phyloP scores from a whole-genome alignment of 2,329 filamentous ascomycete species.

The Exophiala sideris region DNA sequence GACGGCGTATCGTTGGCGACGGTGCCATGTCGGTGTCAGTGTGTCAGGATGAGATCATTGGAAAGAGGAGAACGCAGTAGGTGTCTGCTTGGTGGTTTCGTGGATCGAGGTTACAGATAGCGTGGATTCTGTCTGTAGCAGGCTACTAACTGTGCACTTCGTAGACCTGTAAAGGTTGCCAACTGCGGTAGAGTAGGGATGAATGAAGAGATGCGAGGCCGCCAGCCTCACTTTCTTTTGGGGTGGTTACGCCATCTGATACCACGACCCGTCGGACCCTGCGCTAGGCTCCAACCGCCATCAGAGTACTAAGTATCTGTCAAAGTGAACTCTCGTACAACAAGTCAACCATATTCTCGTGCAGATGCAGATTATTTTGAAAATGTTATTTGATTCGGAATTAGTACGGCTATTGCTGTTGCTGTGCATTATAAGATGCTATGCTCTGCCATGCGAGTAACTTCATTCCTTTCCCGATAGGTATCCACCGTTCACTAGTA shows the following conservation, averaged over 20 bases:
- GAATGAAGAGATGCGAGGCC: too few relatives aligned
- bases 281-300: too few relatives aligned
- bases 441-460: not conserved
- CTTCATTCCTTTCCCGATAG: not conserved
- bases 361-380: not conserved
- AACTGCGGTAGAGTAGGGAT: too few relatives aligned
- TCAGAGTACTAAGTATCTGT: too few relatives aligned
- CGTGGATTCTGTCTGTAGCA: too few relatives aligned
- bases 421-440: constrained; percentile 1
- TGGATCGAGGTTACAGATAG: too few relatives aligned
- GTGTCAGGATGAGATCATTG: constrained; percentile 9
- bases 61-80: not conserved
- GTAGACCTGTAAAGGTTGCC: too few relatives aligned
- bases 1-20: constrained; percentile 37
- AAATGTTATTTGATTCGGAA: not conserved
- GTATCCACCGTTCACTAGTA: constrained; percentile 4
- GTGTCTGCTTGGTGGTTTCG: too few relatives aligned
- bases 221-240: too few relatives aligned
- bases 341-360: not conserved
- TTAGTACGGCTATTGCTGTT: not conserved
- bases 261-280: too few relatives aligned
- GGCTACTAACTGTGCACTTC: too few relatives aligned
- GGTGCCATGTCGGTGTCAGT: constrained; percentile 23
- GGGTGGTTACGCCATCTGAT: too few relatives aligned
- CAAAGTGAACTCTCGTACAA: not conserved